These are phyloP conservation scores for Melampsora medusae DNA, from an alignment of 1,284 basidiomycete genomes.

Conservation along the genomic window DNA sequence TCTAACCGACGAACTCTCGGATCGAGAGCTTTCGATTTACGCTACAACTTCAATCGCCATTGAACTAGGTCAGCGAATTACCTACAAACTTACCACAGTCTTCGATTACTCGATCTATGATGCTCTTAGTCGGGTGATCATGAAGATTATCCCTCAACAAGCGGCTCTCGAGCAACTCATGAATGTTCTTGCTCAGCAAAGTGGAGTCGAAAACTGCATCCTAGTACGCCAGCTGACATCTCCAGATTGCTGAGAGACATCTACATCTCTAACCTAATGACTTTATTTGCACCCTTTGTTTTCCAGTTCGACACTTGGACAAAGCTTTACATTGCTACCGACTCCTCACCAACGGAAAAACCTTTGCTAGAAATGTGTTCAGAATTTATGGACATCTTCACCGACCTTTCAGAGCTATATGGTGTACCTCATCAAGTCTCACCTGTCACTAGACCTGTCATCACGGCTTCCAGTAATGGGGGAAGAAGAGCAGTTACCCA, in stretches of 20 bases:
- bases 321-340: slow-evolving; percentile 84
- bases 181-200: slow-evolving; percentile 69
- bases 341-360: slow-evolving; percentile 85
- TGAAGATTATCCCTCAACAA: slow-evolving; percentile 67
- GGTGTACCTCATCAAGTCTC: slow-evolving; percentile 39
- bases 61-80: slow-evolving; percentile 52
- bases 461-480: slow-evolving; percentile 16
- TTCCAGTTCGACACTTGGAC: slow-evolving; percentile 87
- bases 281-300: slow-evolving; percentile 84
- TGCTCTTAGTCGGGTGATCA: slow-evolving; percentile 72
- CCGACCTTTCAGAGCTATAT: slow-evolving; percentile 79
- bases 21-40: slow-evolving; percentile 45
- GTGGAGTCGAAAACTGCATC: slow-evolving; percentile 14
- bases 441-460: slow-evolving; percentile 24
- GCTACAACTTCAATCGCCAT: slow-evolving; percentile 48
- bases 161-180: slow-evolving; percentile 72
- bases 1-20: slow-evolving; percentile 63
- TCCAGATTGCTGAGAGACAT: neutral
- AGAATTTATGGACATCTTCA: slow-evolving; percentile 84
- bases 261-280: slow-evolving; percentile 58
- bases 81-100: slow-evolving; percentile 80
- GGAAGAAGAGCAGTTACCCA: neutral
- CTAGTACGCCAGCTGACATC: neutral
- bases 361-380: slow-evolving; percentile 82
- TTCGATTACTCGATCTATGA: slow-evolving; percentile 84